Base-by-base conservation (phyloP, 805 yeast species). In the Metschnikowia gelsemii region DNA sequence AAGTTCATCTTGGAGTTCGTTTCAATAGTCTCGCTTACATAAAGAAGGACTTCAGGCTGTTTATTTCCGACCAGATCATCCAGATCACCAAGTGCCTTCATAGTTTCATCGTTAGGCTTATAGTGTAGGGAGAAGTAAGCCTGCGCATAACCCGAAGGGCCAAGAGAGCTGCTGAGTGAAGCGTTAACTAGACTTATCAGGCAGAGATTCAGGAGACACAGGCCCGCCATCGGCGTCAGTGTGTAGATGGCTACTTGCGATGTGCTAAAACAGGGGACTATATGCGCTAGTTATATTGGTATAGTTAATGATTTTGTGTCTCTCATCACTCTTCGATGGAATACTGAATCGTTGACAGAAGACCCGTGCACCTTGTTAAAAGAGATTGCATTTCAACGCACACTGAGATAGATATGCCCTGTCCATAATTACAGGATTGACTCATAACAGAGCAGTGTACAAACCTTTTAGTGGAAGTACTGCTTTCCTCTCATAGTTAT, bases 11-110 rank as follows among this genome's bases (percentile, higher is more conserved):
- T 51, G 52, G 53, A 38, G 38, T 46, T 50, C 12, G 42, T 38
- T 4, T 29, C 23, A 1, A 55, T 43, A 5, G 62, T 51, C 43
- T 67, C 73, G 43, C 71, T 66, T 21, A 68, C 54, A 42, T 64
- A 65, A 3, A 65, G 35, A 35, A 63, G 48, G 23, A 42, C 45
- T 4, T 32, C 26, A 8, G 13, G 11, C 20, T 28, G 32, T 28
- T 26, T 9, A n/a, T n/a, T 9, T 9, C 35, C 51, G 5, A 34
- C 37, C 8, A 32, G 37, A 13, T 50, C 35, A 39, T 62, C 63
- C 9, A 66, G 8, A 26, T 26, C 14, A 8, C 4, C n/a, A n/a
- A n/a, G n/a, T n/a, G n/a, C n/a, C n/a, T n/a, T n/a, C n/a, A n/a
- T 24, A 24, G 5, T 9, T 8, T 18, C 6, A 27, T 16, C 34